Evolutionary conservation across 2,329 filamentous ascomycete species (phyloP), one percentile per base, ranked within the genome.

Genomic region (Colletotrichum karsti): DNA sequence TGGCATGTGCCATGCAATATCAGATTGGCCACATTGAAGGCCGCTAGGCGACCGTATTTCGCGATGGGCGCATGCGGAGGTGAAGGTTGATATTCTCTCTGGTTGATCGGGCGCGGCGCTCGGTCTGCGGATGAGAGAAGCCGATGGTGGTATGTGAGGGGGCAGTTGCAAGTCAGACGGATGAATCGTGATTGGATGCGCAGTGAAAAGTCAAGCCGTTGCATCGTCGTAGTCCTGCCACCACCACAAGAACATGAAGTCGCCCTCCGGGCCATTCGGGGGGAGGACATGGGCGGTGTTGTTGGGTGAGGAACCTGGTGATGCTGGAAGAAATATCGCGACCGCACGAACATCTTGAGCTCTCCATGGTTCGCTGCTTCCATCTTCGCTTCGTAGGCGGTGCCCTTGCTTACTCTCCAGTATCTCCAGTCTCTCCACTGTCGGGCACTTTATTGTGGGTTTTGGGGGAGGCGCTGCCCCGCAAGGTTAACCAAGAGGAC

Each of bases 391-490:
- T 55, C 22, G 51, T 18, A 37, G 55, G 62, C 62, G 22, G 55
- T 60, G 54, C 20, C 46, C 26, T 22, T 53, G 42, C 42, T 58
- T 13, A n/a, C 15, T 39, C 20, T 58, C n/a, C n/a, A n/a, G n/a
- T n/a, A n/a, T n/a, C n/a, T n/a, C n/a, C n/a, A n/a, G n/a, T n/a
- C 41, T 62, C 56, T 64, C 64, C 53, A 67, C 37, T 20, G 22
- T 59, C 53, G 60, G 60, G 64, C 64, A 54, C 60, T 48, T 67
- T 39, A 24, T 18, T 33, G 54, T 51, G 42, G 30, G 56, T 33
- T 28, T n/a, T 20, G 18, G 35, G 35, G 24, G 15, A 41, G 58
- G 46, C 26, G 18, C 12, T 26, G 54, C 46, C 64, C 65, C 59
- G 39, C 60, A 65, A 57, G 53, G 53, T 60, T 50, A 60, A 51